Base-by-base conservation (phyloP, 768 basidiomycete species). In the Hortiboletus campestris region DNA sequence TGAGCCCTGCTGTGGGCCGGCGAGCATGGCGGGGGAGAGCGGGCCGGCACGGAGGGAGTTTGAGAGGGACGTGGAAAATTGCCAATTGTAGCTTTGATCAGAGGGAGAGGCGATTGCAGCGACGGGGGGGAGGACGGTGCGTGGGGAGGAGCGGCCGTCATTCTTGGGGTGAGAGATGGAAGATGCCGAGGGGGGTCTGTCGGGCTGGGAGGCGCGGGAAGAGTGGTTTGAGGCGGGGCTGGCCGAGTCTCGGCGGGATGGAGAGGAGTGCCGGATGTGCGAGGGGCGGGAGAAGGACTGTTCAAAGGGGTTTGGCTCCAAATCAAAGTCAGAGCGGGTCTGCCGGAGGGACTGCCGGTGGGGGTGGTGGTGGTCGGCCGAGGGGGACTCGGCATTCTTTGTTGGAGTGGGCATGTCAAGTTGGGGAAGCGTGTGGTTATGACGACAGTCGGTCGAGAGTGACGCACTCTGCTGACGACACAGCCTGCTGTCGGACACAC, bases 11-110 rank as follows among this genome's bases (percentile, higher is more conserved):
- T 84, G 86, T 4, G 94, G 95, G 10, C 90, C 96, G 28, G 91
- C 85, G 56, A 97, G 86, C 92, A 98, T 96, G 51, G 96, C 94
- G 31, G 96, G 96, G 6, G 91, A 94, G 51, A 98, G 86, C 1
- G 96, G 96, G 5, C 95, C 96, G 0, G 94, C 83, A 44, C 96
- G 86, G 34, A 98, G 84, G 3, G 92, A 94, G 71, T 89, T 89
- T 41, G 78, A 73, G 46, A 87, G 74, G 41, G 84, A 78, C 14
- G 80, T 72, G 40, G 81, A 78, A 67, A 85, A 85, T 35, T 77
- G 80, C 90, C 93, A 85, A 53, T 69, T 71, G 55, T 81, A 82
- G 22, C 72, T 69, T 5, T 73, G 69, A 51, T 79, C 81, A 20
- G 76, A 74, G 10, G 80, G 79, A 8, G 84, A 83, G 1, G 88